Conservation (phyloP, 495 filamentous ascomycete genomes). For the Hyaloscypha hepaticicola region DNA sequence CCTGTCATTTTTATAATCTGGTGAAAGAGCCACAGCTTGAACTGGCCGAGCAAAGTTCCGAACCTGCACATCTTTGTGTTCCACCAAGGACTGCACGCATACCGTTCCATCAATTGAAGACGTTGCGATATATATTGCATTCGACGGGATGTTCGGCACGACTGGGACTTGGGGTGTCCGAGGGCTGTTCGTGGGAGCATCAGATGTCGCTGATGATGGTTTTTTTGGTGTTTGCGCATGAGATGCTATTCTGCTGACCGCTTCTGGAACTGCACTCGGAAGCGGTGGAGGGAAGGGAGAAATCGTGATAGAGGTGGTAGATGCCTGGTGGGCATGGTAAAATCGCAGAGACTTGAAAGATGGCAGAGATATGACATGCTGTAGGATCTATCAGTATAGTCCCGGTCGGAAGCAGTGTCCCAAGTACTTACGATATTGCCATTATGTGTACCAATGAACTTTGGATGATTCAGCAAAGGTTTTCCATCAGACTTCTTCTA, state of each 20-base stretch:
- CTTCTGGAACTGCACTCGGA: constrained; percentile 55
- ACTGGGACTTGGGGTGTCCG: constrained; percentile 46
- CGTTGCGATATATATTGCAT: constrained; percentile 86
- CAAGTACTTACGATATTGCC: constrained; percentile 80
- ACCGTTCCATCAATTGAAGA: constrained; percentile 96
- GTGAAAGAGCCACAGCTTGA: constrained; percentile 84
- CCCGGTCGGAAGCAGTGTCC: neutral
- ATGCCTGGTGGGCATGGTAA: constrained; percentile 90
- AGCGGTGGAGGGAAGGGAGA: constrained; percentile 85
- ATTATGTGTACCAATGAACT: constrained; percentile 95
- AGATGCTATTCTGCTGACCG: constrained; percentile 42
- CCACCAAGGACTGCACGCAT: constrained; percentile 78
- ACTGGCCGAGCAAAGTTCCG: constrained; percentile 93
- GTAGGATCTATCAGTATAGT: neutral
- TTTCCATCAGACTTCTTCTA: neutral
- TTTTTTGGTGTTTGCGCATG: constrained; percentile 46
- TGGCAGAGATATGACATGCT: constrained; percentile 87
- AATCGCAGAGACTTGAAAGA: constrained; percentile 73
- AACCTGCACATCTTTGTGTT: constrained; percentile 72
- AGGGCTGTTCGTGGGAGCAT: constrained; percentile 49
- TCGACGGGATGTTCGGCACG: constrained; percentile 71
- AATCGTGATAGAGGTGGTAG: constrained; percentile 83
- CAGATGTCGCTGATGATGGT: constrained; percentile 47
- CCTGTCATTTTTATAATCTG: constrained; percentile 85
- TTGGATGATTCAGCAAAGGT: constrained; percentile 19